A percentile compares a stretch with the other conserved stretches of the same genome.
These are phyloP conservation scores for Corniculantispora saksenae DNA, from an alignment of 2,329 filamentous ascomycete genomes.

Conservation along the genomic window DNA sequence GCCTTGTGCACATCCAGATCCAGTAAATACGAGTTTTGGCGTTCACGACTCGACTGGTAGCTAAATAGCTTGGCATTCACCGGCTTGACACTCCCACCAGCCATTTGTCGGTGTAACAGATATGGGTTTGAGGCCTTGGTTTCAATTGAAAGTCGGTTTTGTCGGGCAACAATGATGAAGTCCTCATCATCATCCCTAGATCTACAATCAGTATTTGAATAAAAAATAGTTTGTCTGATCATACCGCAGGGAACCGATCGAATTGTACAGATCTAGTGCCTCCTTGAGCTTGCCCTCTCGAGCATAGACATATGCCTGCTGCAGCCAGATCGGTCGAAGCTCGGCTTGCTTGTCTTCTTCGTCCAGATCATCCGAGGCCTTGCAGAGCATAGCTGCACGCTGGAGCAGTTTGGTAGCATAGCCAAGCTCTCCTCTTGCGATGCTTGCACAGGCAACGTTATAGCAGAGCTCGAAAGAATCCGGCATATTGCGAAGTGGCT, in stretches of 20 bases:
- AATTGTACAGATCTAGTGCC: conserved; percentile 62
- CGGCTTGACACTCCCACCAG: conserved; percentile 52
- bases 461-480: conserved; percentile 82
- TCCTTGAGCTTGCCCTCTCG: conserved; percentile 67
- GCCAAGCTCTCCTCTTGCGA: conserved; percentile 67
- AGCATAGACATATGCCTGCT: conserved; percentile 72
- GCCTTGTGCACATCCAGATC: conserved; percentile 70
- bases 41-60: conserved; percentile 61
- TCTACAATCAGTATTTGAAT: conserved; percentile 30
- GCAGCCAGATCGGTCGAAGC: conserved; percentile 72
- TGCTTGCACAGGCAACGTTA: conserved; percentile 73
- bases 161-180: conserved; percentile 64
- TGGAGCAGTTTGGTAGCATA: conserved; percentile 68
- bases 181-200: conserved; percentile 66
- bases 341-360: conserved; percentile 76
- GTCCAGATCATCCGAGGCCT: conserved; percentile 69
- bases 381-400: conserved; percentile 70
- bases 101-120: conserved; percentile 62
- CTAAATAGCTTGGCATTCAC: conserved; percentile 67
- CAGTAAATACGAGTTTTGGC: conserved; percentile 63
- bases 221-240: conserved; percentile 30
- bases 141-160: conserved; percentile 57
- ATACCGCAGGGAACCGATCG: conserved; percentile 63
- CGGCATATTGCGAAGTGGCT: conserved; percentile 60
- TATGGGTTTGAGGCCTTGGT: conserved; percentile 61